phyloP scores from a whole-genome alignment of 2,329 filamentous ascomycete species.

The Exophiala dermatitidis region DNA sequence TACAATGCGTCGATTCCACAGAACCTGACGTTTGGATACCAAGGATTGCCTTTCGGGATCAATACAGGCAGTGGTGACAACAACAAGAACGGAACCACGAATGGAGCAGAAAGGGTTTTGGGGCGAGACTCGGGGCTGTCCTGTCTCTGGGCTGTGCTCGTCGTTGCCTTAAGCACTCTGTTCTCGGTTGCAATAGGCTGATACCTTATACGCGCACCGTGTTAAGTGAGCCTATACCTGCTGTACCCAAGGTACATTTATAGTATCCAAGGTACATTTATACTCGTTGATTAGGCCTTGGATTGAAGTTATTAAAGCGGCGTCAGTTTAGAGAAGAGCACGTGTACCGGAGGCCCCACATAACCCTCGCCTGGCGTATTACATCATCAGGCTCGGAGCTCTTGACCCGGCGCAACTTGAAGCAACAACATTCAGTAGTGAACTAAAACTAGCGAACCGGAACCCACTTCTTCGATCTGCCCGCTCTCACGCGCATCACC shows the following conservation, averaged over 20 bases:
- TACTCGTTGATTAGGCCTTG: too few species aligned
- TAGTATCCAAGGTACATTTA: too few species aligned
- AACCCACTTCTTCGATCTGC: too few species aligned
- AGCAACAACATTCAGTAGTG: too few species aligned
- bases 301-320: neutral
- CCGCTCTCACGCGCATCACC: neutral
- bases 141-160: slow-evolving; percentile 3
- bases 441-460: too few species aligned
- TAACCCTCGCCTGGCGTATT: neutral
- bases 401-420: neutral
- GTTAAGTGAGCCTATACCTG: neutral
- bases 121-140: neutral
- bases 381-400: neutral
- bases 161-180: slow-evolving; percentile 7
- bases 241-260: too few species aligned
- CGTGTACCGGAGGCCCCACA: neutral
- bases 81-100: neutral
- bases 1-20: slow-evolving; percentile 58
- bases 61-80: slow-evolving; percentile 9
- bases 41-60: slow-evolving; percentile 48
- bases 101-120: slow-evolving; percentile 4
- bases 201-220: neutral
- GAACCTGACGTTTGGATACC: slow-evolving; percentile 63
- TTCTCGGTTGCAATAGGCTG: slow-evolving; percentile 1
- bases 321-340: neutral